These are phyloP conservation scores for Diphasiastrum complanatum DNA, from an alignment of 83 land plant genomes.

Conservation along the genomic window DNA sequence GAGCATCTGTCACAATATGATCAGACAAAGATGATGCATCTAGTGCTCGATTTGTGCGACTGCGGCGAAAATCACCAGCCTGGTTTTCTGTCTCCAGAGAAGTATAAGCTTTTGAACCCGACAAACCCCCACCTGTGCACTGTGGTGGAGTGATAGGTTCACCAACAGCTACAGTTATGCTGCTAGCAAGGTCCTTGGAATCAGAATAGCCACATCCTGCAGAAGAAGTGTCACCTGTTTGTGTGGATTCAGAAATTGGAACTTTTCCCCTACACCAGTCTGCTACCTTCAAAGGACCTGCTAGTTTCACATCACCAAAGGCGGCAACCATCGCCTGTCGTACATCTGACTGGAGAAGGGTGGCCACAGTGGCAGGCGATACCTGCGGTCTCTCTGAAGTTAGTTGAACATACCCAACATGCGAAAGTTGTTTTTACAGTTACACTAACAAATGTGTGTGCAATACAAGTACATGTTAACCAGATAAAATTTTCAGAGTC, in stretches of 20 bases:
- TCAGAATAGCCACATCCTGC: conserved; percentile 47
- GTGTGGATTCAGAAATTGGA: conserved; percentile 36
- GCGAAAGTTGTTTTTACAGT: too few species aligned
- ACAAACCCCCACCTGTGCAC: conserved; percentile 33
- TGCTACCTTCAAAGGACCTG: conserved; percentile 68
- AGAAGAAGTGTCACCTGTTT: conserved; percentile 45
- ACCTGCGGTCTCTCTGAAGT: conserved; percentile 37
- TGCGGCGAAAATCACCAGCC: conserved; percentile 15
- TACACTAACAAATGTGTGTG: too few species aligned
- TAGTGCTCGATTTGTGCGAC: conserved; percentile 22
- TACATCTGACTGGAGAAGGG: conserved; percentile 77
- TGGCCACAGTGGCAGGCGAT: conserved; percentile 68
- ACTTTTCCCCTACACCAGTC: conserved; percentile 86
- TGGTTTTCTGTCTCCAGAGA: conserved; percentile 10
- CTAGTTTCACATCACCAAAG: conserved; percentile 51
- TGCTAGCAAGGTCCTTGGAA: conserved; percentile 60
- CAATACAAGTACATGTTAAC: too few species aligned
- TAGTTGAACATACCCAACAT: too few species aligned
- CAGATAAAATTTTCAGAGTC: too few species aligned
- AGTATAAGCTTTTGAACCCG: conserved; percentile 36
- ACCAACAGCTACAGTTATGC: conserved; percentile 41
- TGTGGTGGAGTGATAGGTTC: conserved; percentile 83
- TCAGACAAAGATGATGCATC: conserved; percentile 42
- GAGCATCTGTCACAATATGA: conserved; percentile 46
- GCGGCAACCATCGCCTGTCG: conserved; percentile 72